Evolutionary conservation across 768 basidiomycete genomes (phyloP), one percentile per base, ranked within the genome.

Genomic region (Tylopilus rubrobrunneus): DNA sequence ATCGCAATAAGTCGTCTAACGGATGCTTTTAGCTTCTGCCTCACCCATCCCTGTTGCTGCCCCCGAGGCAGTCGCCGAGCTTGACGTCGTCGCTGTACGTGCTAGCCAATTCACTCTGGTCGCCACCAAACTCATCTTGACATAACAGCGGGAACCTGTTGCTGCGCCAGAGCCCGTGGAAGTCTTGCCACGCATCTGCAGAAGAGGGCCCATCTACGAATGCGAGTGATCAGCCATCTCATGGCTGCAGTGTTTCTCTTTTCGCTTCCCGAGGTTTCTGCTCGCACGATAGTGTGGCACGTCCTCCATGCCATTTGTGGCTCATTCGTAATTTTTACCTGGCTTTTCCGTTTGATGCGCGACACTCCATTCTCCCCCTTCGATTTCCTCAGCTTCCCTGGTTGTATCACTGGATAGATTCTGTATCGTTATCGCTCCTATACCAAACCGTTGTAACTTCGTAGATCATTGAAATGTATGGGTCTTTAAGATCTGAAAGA

Each of bases 21-120:
- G 14, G 8, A 36, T 1, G n/a, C 55, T 33, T 59, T 29, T 49
- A 71, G 68, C 56, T n/a, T 54, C 45, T 14, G 62, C 68, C 7
- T 71, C 68, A 10, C 68, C 68, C 7, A 21, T 68, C 5, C 66
- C 70, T 23, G 46, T 57, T 1, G 56, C 55, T 12, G 58, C 15
- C 10, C 56, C 57, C 27, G 61, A 47, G 3, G 56, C 42, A 41
- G 49, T 43, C 21, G 52, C 28, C n/a, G 34, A 50, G 4, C 8
- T 43, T 5, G 59, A 57, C 4, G 5, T 71, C 19, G 5, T 55
- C 7, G 54, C 34, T 57, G 67, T 71, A 27, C 52, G 69, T 51
- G 5, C 1, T 21, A 14, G 0, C 9, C 11, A 1, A 7, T 14
- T 0, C 12, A 15, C 1, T 29, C 14, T 15, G 11, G 7, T 14